A percentile compares a stretch with the other conserved stretches of the same genome.
Evolutionary conservation across 306 rosid species (phyloP).

Genomic region (Cicer arietinum): DNA sequence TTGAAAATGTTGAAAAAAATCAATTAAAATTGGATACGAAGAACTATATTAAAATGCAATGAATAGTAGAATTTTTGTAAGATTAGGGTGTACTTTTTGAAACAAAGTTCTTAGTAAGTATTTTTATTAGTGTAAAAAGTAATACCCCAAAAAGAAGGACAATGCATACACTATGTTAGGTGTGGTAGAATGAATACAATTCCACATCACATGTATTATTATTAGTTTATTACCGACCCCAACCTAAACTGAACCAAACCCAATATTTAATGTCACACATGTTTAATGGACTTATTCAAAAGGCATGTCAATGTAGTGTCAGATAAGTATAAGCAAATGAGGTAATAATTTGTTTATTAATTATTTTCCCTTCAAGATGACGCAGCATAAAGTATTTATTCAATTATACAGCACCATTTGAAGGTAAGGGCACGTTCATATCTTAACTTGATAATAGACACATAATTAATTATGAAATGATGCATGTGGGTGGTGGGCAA

Average conservation of each 20-base stretch:
- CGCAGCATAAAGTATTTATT: not conserved
- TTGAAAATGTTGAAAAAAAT: not conserved
- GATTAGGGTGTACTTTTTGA: too few species aligned
- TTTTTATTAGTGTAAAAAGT: too few species aligned
- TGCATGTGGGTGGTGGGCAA: too few species aligned
- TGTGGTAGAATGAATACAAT: not conserved
- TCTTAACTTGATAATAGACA: too few species aligned
- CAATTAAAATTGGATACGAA: too few species aligned
- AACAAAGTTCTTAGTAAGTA: not conserved
- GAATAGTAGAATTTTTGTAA: not conserved
- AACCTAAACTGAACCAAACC: constrained; percentile 9
- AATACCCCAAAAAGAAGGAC: not conserved
- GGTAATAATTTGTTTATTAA: not conserved
- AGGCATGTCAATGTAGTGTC: not conserved
- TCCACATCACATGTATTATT: not conserved
- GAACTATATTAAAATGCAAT: not conserved
- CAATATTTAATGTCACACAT: too few species aligned
- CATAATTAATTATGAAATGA: too few species aligned
- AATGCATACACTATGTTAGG: constrained; percentile 4
- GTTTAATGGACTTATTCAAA: not conserved
- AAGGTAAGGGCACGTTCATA: too few species aligned
- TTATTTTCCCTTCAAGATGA: constrained; percentile 4
- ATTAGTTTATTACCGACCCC: not conserved
- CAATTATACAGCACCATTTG: too few species aligned
- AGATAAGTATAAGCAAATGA: not conserved